Percentiles rank a stretch among this genome's conserved stretches.
Evolutionary conservation across 2,329 filamentous ascomycete species (phyloP).

Genomic region (Zasmidium citrigriseum): DNA sequence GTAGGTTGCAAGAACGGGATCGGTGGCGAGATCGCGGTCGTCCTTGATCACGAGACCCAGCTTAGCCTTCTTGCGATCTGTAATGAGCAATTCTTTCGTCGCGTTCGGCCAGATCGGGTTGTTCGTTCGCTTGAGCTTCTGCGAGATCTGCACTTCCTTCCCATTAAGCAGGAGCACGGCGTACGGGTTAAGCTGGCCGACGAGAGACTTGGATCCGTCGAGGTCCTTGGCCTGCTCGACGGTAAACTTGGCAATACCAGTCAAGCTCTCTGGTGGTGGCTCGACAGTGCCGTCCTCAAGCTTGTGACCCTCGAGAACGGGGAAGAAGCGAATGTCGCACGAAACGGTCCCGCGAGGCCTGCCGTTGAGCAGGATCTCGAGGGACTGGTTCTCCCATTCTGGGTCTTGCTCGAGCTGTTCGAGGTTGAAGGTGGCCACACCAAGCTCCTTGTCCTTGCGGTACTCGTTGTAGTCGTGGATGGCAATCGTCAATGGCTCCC

Average conservation of each 20-base stretch:
- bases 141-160: slow-evolving; percentile 84
- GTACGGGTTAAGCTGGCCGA: slow-evolving; percentile 90
- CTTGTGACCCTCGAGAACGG: slow-evolving; percentile 73
- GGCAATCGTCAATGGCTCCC: slow-evolving; percentile 80
- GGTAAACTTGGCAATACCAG: slow-evolving; percentile 90
- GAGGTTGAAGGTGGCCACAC: slow-evolving; percentile 79
- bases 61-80: slow-evolving; percentile 85
- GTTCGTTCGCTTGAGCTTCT: slow-evolving; percentile 94
- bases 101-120: slow-evolving; percentile 95
- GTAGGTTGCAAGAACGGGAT: slow-evolving; percentile 86
- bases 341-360: slow-evolving; percentile 78
- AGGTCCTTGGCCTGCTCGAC: slow-evolving; percentile 96
- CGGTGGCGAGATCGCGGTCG: slow-evolving; percentile 79
- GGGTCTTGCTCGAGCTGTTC: slow-evolving; percentile 76
- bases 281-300: slow-evolving; percentile 75
- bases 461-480: slow-evolving; percentile 93
- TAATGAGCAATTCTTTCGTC: slow-evolving; percentile 91
- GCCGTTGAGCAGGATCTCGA: slow-evolving; percentile 83
- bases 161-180: slow-evolving; percentile 85
- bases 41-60: slow-evolving; percentile 94
- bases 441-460: slow-evolving; percentile 94
- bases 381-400: slow-evolving; percentile 78
- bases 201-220: slow-evolving; percentile 86
- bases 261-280: slow-evolving; percentile 84
- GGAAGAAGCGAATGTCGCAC: slow-evolving; percentile 91